Percentiles rank a stretch among this genome's conserved stretches.
Conservation (phyloP, 2,329 filamentous ascomycete species). For the Colletotrichum cuscutae region DNA sequence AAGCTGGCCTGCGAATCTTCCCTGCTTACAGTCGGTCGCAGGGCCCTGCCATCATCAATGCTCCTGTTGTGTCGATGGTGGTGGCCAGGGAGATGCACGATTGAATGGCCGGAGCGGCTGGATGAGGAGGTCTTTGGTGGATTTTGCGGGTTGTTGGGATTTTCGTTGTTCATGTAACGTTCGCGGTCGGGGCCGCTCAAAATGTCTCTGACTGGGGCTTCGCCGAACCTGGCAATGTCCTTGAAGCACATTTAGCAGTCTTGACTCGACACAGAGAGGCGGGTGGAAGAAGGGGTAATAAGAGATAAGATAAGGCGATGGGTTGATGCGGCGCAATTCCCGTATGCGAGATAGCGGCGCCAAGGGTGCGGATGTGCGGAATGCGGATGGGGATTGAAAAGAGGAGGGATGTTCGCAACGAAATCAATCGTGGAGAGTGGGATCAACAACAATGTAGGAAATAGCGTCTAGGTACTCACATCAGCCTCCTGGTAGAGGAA, state of each 20-base stretch:
- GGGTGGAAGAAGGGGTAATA: constrained; percentile 24
- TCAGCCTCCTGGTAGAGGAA: constrained; percentile 92
- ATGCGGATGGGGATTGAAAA: constrained; percentile 20
- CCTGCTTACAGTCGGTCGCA: constrained; percentile 78
- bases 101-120: constrained; percentile 66
- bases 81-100: constrained; percentile 74
- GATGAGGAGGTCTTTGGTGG: constrained; percentile 73
- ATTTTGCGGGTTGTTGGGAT: constrained; percentile 52
- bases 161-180: constrained; percentile 66
- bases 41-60: constrained; percentile 71
- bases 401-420: constrained; percentile 9
- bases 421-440: constrained; percentile 36
- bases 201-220: constrained; percentile 78
- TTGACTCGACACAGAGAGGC: constrained; percentile 25
- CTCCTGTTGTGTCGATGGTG: constrained; percentile 76
- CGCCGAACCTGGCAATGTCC: constrained; percentile 82
- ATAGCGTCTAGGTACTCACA: constrained; percentile 59
- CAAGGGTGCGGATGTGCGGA: constrained; percentile 26
- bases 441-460: background rate
- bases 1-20: constrained; percentile 74
- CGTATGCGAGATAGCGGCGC: constrained; percentile 33
- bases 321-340: constrained; percentile 30
- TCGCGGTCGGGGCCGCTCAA: constrained; percentile 77
- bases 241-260: constrained; percentile 44
- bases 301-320: constrained; percentile 33